These are phyloP conservation scores for Capronia americana DNA, from an alignment of 2,329 filamentous ascomycete species.

Conservation along the genomic window DNA sequence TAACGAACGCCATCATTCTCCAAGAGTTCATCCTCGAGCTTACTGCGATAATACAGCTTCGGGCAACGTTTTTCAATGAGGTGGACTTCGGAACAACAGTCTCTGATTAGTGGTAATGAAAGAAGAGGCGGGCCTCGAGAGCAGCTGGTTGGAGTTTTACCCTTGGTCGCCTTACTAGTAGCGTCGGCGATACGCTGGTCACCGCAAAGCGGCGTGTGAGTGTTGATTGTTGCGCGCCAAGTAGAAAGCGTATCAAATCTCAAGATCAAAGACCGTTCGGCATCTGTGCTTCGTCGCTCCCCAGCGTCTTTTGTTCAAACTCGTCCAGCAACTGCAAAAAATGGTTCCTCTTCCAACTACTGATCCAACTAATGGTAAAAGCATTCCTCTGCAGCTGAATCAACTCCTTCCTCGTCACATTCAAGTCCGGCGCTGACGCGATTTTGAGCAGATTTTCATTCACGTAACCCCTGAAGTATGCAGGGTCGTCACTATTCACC, in stretches of 20 bases:
- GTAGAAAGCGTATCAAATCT: neutral
- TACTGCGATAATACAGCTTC: conserved; percentile 74
- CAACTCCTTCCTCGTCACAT: conserved; percentile 32
- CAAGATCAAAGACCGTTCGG: conserved; percentile 5
- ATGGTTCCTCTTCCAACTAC: conserved; percentile 34
- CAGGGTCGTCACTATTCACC: conserved; percentile 39
- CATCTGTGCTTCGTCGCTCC: neutral
- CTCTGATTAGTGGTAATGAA: conserved; percentile 17
- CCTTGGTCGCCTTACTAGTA: neutral
- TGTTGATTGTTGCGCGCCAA: neutral
- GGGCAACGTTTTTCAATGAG: conserved; percentile 77
- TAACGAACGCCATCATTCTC: conserved; percentile 79
- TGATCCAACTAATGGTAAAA: conserved; percentile 38
- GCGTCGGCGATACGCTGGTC: neutral
- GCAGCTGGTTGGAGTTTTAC: neutral
- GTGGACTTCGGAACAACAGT: conserved; percentile 42
- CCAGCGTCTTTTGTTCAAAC: conserved; percentile 29
- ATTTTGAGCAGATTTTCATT: conserved; percentile 38
- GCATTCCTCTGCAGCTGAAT: conserved; percentile 38
- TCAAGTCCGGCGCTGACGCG: conserved; percentile 28
- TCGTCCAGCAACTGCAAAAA: conserved; percentile 33
- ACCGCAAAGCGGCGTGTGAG: neutral
- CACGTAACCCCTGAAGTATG: conserved; percentile 39
- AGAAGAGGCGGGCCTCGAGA: neutral
- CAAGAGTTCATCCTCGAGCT: conserved; percentile 82